phyloP scores from a whole-genome alignment of 371 early-diverging fungal genomes.

The Mucor mucedo region DNA sequence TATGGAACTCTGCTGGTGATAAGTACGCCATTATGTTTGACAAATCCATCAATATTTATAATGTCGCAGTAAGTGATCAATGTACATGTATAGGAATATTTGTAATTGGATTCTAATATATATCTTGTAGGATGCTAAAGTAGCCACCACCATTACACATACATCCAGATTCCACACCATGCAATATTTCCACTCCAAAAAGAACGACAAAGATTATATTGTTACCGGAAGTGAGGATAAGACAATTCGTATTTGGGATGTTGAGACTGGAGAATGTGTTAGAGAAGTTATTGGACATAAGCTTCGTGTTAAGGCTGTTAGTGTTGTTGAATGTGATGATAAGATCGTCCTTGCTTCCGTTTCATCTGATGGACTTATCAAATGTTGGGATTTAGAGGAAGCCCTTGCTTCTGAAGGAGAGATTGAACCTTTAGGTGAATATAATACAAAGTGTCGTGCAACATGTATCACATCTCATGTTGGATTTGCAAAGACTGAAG shows the following conservation, averaged over 20 bases:
- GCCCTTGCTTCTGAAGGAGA: conserved; percentile 26
- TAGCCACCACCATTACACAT: conserved; percentile 53
- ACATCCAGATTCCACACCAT: conserved; percentile 56
- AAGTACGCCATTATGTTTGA: conserved; percentile 80
- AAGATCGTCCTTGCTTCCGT: conserved; percentile 59
- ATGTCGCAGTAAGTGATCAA: conserved; percentile 59
- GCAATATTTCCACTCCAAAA: conserved; percentile 49
- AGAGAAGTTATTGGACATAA: conserved; percentile 67
- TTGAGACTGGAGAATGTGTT: conserved; percentile 57
- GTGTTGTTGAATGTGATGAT: conserved; percentile 37
- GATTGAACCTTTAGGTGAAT: conserved; percentile 56
- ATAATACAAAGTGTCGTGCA: conserved; percentile 71
- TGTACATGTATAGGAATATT: neutral
- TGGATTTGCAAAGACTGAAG: conserved; percentile 32
- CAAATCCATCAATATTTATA: conserved; percentile 72
- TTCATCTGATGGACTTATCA: conserved; percentile 77
- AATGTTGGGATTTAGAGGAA: conserved; percentile 70
- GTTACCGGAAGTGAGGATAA: conserved; percentile 79
- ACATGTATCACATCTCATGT: conserved; percentile 63
- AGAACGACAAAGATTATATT: conserved; percentile 60
- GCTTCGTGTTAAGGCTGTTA: conserved; percentile 51
- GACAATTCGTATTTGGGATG: conserved; percentile 67
- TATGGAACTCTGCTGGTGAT: conserved; percentile 79
- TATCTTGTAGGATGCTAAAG: conserved; percentile 55
- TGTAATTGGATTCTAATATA: neutral